phyloP scores from a whole-genome alignment of 1,284 basidiomycete species.

The Heterobasidion occidentale region DNA sequence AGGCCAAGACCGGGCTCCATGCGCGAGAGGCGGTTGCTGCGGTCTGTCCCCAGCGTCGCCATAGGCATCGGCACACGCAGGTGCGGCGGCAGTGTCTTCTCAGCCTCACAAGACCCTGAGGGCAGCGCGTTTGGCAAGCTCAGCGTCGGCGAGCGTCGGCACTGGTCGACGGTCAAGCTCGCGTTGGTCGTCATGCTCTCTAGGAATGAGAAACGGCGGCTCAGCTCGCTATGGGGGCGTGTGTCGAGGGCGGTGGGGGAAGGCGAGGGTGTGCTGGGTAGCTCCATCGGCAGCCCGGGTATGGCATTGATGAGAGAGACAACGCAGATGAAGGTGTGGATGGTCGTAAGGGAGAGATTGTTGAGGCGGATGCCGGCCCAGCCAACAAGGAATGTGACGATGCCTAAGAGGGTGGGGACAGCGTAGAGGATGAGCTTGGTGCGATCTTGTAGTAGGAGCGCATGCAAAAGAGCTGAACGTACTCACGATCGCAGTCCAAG shows the following conservation, averaged over 20 bases:
- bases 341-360: too few species aligned
- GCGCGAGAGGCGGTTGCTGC: too few species aligned
- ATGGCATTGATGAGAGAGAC: neutral
- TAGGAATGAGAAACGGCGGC: conserved; percentile 16
- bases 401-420: too few species aligned
- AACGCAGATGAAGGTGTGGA: too few species aligned
- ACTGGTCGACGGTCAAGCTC: neutral
- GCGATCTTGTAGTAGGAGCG: too few species aligned
- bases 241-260: conserved; percentile 26
- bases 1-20: too few species aligned
- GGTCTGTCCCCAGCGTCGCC: too few species aligned
- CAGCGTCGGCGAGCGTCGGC: conserved; percentile 1
- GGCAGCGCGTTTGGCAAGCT: conserved; percentile 6
- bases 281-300: neutral
- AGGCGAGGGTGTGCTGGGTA: conserved; percentile 18
- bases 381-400: too few species aligned
- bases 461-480: too few species aligned
- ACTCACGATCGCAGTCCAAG: too few species aligned
- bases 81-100: neutral
- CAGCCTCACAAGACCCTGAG: neutral
- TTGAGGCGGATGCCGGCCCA: too few species aligned
- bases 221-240: conserved; percentile 25
- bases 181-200: neutral
- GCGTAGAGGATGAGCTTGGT: too few species aligned
- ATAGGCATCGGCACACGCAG: neutral